Evolutionary conservation across 306 rosid genomes (phyloP), one percentile per base, ranked within the genome.

Genomic region (Acacia confusa): DNA sequence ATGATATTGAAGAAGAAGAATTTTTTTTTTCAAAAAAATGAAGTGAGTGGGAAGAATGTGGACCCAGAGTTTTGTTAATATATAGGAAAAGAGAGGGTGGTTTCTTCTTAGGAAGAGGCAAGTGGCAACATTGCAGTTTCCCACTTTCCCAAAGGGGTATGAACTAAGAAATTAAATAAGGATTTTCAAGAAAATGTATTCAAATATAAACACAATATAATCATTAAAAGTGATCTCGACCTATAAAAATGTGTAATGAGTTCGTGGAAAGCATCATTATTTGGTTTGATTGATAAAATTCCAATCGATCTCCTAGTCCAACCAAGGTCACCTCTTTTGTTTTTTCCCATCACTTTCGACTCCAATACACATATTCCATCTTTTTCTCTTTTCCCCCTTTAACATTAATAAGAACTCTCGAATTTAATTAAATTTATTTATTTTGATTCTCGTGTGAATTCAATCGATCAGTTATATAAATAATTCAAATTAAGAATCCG

Each of bases 81-180:
- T n/a, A 47, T 47, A 47, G 52, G 3, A 14, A 50, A 52, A 52
- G 2, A 52, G 58, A 52, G 58, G 58, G 22, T 20, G 61, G 61
- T 9, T 57, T 69, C 19, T 38, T 65, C 14, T 69, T 60, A 25
- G 12, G 72, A 61, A 72, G 75, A 70, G 36, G 74, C 80, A 68
- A 87, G 87, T 87, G 87, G 80, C 84, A 74, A 60, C 57, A 50
- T 65, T 81, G 81, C 84, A 74, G 81, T 47, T 57, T 88, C 74
- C 96, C 93, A 90, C 89, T 85, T 94, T 88, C 92, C 97, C 27
- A 80, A 91, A 88, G 86, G 79, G 89, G 97, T 63, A 92, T 88
- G 92, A 85, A 91, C 86, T 79, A 87, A 43, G 88, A 43, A 78
- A 47, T 47, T 47, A 47, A 47, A 55, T 25, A n/a, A 71, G 15